Conservation (phyloP, 352 stramenopile genomes). For the Phytophthora citricola region DNA sequence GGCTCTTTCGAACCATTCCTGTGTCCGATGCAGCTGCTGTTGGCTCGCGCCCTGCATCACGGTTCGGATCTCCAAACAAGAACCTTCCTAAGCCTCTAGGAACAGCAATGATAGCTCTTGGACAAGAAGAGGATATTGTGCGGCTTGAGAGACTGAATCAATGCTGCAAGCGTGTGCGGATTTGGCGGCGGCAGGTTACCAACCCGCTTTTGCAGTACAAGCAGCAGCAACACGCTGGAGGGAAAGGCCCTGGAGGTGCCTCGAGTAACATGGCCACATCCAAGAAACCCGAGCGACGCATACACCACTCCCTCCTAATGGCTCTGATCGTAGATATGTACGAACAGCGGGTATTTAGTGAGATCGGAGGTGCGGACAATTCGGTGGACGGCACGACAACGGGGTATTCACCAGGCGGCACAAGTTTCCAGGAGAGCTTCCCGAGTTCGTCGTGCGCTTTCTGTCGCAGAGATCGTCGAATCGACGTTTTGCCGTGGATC, state of each 20-base stretch:
- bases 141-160: slow-evolving; percentile 62
- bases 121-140: slow-evolving; percentile 55
- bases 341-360: slow-evolving; percentile 58
- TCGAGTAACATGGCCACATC: slow-evolving; percentile 16
- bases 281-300: slow-evolving; percentile 72
- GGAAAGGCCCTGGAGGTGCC: slow-evolving; percentile 9
- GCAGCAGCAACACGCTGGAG: slow-evolving; percentile 41
- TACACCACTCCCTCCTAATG: slow-evolving; percentile 76
- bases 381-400: slow-evolving; percentile 14
- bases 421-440: slow-evolving; percentile 61
- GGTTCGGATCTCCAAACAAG: slow-evolving; percentile 14
- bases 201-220: slow-evolving; percentile 79
- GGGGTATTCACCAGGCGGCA: slow-evolving; percentile 17
- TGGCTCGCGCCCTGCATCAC: background rate
- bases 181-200: slow-evolving; percentile 64
- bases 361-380: slow-evolving; percentile 44
- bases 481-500: slow-evolving; percentile 58
- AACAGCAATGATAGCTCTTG: slow-evolving; percentile 5
- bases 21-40: background rate
- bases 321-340: slow-evolving; percentile 79
- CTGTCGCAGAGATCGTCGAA: slow-evolving; percentile 56
- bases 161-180: slow-evolving; percentile 79
- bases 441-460: slow-evolving; percentile 72
- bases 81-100: slow-evolving; percentile 8
- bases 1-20: slow-evolving; percentile 55